Evolutionary conservation across 176 grass and related monocot genomes (phyloP).

Genomic region (Phoenix roebelenii): DNA sequence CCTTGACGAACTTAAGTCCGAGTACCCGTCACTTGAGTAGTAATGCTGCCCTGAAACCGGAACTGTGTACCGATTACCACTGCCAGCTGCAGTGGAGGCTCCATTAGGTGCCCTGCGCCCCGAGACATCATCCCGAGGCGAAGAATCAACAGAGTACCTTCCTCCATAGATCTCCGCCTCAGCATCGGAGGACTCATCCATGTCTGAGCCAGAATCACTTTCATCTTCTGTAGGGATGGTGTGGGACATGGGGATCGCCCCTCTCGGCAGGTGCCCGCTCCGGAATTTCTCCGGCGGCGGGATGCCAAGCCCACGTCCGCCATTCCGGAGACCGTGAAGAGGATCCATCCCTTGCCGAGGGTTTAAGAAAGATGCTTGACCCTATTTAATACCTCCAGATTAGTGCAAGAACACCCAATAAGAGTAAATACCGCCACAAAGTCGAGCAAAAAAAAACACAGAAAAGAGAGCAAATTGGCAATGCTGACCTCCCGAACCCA

Average conservation of each 20-base stretch:
- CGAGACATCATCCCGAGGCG: slow-evolving; percentile 30
- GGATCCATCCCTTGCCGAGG: slow-evolving; percentile 44
- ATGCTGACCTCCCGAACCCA: slow-evolving; percentile 79
- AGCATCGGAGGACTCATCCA: slow-evolving; percentile 79
- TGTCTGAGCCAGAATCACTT: slow-evolving; percentile 61
- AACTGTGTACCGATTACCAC: slow-evolving; percentile 28
- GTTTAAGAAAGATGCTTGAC: slow-evolving; percentile 16
- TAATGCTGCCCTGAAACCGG: slow-evolving; percentile 31
- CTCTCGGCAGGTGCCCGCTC: slow-evolving; percentile 61
- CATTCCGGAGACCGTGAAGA: slow-evolving; percentile 29
- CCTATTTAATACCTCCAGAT: slow-evolving; percentile 5
- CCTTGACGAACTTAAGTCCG: slow-evolving; percentile 78
- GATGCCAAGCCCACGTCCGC: slow-evolving; percentile 45
- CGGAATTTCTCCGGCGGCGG: slow-evolving; percentile 91
- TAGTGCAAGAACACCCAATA: not conserved
- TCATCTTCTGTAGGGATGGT: slow-evolving; percentile 31
- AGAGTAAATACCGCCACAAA: not conserved
- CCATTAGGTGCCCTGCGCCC: slow-evolving; percentile 13
- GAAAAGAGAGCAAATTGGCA: slow-evolving; percentile 1
- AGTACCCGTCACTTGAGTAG: slow-evolving; percentile 87
- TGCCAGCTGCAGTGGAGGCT: slow-evolving; percentile 14
- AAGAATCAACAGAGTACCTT: slow-evolving; percentile 70
- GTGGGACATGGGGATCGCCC: slow-evolving; percentile 47
- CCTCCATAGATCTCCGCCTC: slow-evolving; percentile 57
- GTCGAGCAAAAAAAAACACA: not conserved